Conservation (phyloP, 345 rosid species). For the Rhizophora mangle region DNA sequence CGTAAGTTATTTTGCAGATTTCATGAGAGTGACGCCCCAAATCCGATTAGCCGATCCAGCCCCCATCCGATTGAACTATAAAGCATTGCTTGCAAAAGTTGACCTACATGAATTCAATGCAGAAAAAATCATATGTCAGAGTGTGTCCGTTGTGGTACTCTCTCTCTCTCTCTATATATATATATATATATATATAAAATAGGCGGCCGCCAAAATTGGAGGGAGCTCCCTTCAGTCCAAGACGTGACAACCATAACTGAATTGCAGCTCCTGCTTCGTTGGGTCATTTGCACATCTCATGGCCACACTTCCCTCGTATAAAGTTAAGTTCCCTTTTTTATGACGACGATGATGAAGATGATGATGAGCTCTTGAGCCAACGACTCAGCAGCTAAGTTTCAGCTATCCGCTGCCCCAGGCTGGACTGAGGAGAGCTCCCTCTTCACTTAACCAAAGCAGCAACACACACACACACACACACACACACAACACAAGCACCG, state of each 20-base stretch:
- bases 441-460: neutral
- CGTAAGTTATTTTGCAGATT: no score
- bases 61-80: no score
- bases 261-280: slow-evolving; percentile 48
- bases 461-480: no score
- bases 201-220: neutral
- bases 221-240: slow-evolving; percentile 66
- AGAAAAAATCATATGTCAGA: no score
- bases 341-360: neutral
- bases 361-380: slow-evolving; percentile 42
- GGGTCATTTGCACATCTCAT: slow-evolving; percentile 36
- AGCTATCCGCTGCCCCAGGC: slow-evolving; percentile 29
- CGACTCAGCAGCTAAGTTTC: slow-evolving; percentile 47
- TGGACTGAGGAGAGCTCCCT: slow-evolving; percentile 50
- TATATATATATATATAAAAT: no score
- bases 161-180: no score
- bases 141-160: no score
- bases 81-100: no score
- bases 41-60: no score
- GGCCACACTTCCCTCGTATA: neutral
- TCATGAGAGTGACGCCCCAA: no score
- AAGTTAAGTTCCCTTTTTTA: neutral
- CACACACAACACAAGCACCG: neutral
- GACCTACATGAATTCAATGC: no score
- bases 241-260: slow-evolving; percentile 34